These are phyloP conservation scores for Clarkia xantiana DNA, from an alignment of 345 rosid genomes.

Conservation along the genomic window DNA sequence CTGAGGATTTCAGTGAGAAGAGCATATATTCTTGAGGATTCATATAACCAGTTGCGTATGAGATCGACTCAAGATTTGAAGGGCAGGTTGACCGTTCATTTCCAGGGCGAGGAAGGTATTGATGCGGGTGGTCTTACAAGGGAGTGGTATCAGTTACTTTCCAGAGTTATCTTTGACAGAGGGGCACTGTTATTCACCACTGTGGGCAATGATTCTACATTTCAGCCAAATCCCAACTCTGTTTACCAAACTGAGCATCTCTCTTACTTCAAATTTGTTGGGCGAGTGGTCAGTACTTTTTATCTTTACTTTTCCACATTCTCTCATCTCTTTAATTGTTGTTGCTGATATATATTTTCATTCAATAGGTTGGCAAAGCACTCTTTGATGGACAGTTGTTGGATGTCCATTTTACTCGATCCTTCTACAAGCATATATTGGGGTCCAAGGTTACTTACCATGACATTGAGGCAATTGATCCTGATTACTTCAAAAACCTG, in stretches of 20 bases:
- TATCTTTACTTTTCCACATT: conserved; percentile 5
- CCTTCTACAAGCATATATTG: conserved; percentile 91
- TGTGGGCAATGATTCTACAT: conserved; percentile 92
- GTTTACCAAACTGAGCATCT: conserved; percentile 95
- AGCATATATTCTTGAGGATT: conserved; percentile 94
- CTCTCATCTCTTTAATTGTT: neutral
- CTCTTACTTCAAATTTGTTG: conserved; percentile 93
- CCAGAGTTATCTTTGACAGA: conserved; percentile 92
- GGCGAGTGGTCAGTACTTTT: conserved; percentile 70
- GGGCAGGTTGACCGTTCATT: conserved; percentile 86
- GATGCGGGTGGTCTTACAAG: conserved; percentile 99
- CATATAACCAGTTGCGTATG: conserved; percentile 90
- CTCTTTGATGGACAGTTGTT: conserved; percentile 87
- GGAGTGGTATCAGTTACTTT: conserved; percentile 96
- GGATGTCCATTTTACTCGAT: conserved; percentile 95
- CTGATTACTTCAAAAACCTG: conserved; percentile 67
- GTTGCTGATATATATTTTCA: conserved; percentile 7
- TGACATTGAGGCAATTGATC: conserved; percentile 97
- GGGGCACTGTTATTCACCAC: conserved; percentile 92
- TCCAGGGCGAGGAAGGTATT: conserved; percentile 98
- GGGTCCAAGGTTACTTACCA: conserved; percentile 86
- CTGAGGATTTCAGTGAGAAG: conserved; percentile 87
- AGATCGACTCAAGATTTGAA: conserved; percentile 69
- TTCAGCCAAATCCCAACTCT: conserved; percentile 97
- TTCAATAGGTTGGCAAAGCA: conserved; percentile 85